Percentiles rank a stretch among this genome's conserved stretches.
These are phyloP conservation scores for Ceratobasidium sp. DNA, from an alignment of 1,284 basidiomycete genomes.

Conservation along the genomic window DNA sequence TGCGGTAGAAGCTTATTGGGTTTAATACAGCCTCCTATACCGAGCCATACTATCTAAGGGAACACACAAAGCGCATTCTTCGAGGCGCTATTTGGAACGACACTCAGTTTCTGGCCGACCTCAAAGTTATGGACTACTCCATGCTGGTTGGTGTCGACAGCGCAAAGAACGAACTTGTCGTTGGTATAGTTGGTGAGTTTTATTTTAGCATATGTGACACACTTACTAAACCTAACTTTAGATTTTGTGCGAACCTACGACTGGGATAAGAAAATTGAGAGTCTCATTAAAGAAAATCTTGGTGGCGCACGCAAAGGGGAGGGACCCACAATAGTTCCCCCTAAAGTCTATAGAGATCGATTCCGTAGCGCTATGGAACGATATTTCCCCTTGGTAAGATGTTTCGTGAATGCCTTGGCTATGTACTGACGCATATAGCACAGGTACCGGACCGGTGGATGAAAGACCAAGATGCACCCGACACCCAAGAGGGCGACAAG, in stretches of 20 bases:
- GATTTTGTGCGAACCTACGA: conserved; percentile 96
- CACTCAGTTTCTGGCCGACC: conserved; percentile 92
- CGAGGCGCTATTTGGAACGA: conserved; percentile 94
- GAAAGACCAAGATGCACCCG: conserved; percentile 81
- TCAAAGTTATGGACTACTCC: conserved; percentile 99
- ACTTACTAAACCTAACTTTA: conserved; percentile 55
- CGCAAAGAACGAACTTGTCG: conserved; percentile 84
- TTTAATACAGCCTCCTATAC: conserved; percentile 70
- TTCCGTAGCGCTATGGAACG: conserved; percentile 94
- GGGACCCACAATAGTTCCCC: conserved; percentile 93
- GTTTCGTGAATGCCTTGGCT: conserved; percentile 27
- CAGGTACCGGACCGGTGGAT: conserved; percentile 90
- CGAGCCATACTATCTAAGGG: conserved; percentile 92
- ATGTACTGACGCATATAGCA: conserved; percentile 46
- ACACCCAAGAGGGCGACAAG: conserved; percentile 73
- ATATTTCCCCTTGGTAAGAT: conserved; percentile 85
- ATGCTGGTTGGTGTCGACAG: conserved; percentile 94
- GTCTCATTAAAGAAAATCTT: conserved; percentile 97
- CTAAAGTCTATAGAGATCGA: conserved; percentile 86
- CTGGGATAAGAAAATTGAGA: conserved; percentile 98
- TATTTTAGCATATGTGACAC: conserved; percentile 6
- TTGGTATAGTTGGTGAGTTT: conserved; percentile 93
- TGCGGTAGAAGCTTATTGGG: not conserved
- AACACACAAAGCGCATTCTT: conserved; percentile 94
- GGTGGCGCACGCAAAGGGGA: conserved; percentile 81